A percentile compares a stretch with the other conserved stretches of the same genome.
Evolutionary conservation across 139 green algal species (phyloP).

Genomic region (Auxenochlorella pyrenoidosa): DNA sequence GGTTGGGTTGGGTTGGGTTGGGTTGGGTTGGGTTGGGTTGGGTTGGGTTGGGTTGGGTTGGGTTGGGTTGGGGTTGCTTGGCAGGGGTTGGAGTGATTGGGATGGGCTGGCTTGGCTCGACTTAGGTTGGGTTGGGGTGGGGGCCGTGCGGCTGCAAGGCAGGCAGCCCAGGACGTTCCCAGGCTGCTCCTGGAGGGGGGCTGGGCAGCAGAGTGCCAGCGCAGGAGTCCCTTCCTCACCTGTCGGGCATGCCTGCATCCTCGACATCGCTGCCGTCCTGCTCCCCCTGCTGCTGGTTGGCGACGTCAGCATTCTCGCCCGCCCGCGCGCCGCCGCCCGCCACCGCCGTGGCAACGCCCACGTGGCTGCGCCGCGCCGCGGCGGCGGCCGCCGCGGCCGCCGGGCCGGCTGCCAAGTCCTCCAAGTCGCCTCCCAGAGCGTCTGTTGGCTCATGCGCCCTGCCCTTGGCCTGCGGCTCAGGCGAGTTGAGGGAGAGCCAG

Average conservation of each 20-base stretch:
- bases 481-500: neutral
- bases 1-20: no score
- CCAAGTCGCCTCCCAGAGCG: conserved; percentile 35
- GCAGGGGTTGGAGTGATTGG: no score
- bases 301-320: neutral
- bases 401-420: conserved; percentile 41
- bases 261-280: conserved; percentile 29
- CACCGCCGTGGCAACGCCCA: conserved; percentile 18
- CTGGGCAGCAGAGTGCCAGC: no score
- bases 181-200: no score
- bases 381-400: neutral
- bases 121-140: no score
- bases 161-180: no score
- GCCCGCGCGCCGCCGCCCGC: neutral
- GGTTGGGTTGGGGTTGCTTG: no score
- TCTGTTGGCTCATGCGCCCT: conserved; percentile 5
- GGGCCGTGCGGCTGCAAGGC: no score
- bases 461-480: neutral
- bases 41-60: no score
- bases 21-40: no score
- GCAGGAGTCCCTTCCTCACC: no score
- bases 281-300: conserved; percentile 17
- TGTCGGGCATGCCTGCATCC: conserved; percentile 24
- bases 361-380: conserved; percentile 1
- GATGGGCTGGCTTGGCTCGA: no score